These are phyloP conservation scores for Thraustochytrium sp. DNA, from an alignment of 352 stramenopile species.

Conservation along the genomic window DNA sequence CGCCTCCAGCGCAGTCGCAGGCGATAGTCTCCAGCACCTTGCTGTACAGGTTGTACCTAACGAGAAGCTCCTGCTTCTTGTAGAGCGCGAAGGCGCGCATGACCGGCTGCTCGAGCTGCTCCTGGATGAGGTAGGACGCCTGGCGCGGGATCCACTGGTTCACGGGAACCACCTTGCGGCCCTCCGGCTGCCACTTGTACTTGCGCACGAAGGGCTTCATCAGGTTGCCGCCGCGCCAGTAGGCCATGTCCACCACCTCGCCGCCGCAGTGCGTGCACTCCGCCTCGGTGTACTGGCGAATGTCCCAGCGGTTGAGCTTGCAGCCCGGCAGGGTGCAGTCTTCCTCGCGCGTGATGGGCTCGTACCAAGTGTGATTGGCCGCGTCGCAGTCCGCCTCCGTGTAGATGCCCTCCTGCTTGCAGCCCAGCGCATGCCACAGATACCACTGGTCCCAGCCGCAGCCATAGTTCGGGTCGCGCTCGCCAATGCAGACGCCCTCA, in stretches of 20 bases:
- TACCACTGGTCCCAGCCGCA: background rate
- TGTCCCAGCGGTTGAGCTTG: background rate
- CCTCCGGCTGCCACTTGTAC: background rate
- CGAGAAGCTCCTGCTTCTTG: constrained; percentile 20
- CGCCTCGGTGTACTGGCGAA: background rate
- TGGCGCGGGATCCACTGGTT: background rate
- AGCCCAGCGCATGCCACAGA: background rate
- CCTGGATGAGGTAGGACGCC: background rate
- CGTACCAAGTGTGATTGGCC: background rate
- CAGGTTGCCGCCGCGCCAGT: background rate
- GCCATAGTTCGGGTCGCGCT: background rate
- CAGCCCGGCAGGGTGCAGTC: background rate
- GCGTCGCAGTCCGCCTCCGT: background rate
- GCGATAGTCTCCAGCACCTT: background rate
- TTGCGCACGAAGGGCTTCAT: constrained; percentile 4
- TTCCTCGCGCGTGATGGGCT: background rate
- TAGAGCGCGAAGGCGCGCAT: background rate
- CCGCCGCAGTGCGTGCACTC: background rate
- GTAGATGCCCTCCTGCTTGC: constrained; percentile 7
- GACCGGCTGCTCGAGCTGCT: background rate
- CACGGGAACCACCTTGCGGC: background rate
- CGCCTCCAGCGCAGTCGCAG: background rate
- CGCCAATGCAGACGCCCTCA: background rate
- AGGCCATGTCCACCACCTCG: background rate
- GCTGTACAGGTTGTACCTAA: background rate